Evolutionary conservation across 129 eudicot species (phyloP).

Genomic region (Saussurea involucrata): DNA sequence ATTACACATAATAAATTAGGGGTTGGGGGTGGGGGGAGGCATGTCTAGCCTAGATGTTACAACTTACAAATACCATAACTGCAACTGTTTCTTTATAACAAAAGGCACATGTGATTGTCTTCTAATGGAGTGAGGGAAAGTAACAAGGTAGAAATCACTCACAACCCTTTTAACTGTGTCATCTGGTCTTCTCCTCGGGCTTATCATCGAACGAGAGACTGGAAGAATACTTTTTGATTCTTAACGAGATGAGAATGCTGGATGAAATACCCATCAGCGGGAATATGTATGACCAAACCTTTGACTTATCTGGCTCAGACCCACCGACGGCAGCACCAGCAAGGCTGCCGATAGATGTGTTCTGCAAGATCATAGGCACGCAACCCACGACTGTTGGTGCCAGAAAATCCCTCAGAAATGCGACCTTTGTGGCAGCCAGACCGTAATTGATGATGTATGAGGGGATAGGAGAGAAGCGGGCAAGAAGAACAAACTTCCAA

Average conservation of each 20-base stretch:
- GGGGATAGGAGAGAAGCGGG: slow-evolving; percentile 95
- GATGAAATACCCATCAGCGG: slow-evolving; percentile 78
- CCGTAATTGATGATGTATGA: slow-evolving; percentile 90
- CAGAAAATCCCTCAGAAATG: slow-evolving; percentile 66
- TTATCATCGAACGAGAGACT: slow-evolving; percentile 32
- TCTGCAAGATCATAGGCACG: slow-evolving; percentile 92
- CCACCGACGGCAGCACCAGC: slow-evolving; percentile 91
- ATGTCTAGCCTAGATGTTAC: neutral
- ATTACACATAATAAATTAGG: neutral
- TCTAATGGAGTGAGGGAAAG: neutral
- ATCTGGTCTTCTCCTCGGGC: slow-evolving; percentile 7
- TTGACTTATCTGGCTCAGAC: slow-evolving; percentile 44
- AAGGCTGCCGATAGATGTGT: slow-evolving; percentile 93
- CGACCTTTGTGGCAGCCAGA: slow-evolving; percentile 81
- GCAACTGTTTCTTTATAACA: neutral
- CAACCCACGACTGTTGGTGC: slow-evolving; percentile 89
- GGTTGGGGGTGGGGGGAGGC: neutral
- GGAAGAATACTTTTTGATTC: slow-evolving; percentile 69
- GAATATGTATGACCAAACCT: slow-evolving; percentile 75
- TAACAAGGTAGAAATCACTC: neutral
- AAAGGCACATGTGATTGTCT: neutral
- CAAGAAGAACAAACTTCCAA: slow-evolving; percentile 92
- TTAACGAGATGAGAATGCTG: slow-evolving; percentile 73
- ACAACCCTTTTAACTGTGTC: neutral
- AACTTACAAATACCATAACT: slow-evolving; percentile 11